phyloP scores from a whole-genome alignment of 768 basidiomycete genomes.

The Rhodotorula toruloides region DNA sequence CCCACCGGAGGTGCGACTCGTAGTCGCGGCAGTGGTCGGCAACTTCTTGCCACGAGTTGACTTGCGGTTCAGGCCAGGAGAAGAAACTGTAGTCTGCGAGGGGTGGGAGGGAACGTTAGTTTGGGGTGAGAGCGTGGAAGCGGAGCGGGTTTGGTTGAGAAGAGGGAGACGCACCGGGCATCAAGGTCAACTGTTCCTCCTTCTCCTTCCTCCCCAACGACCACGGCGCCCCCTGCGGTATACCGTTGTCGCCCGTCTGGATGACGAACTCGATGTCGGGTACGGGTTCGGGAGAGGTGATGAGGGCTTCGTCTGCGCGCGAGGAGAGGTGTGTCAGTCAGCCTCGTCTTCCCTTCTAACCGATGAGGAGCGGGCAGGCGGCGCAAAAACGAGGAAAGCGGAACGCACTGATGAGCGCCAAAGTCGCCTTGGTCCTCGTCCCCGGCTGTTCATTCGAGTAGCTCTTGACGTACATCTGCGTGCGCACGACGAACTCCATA shows the following conservation, averaged over 20 bases:
- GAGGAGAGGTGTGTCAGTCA: background rate
- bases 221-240: conserved; percentile 29
- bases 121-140: background rate
- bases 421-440: conserved; percentile 22
- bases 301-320: conserved; percentile 31
- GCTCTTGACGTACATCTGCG: conserved; percentile 24
- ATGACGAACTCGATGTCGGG: conserved; percentile 41
- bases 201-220: conserved; percentile 16
- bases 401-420: conserved; percentile 31
- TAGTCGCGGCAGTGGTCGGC: conserved; percentile 24
- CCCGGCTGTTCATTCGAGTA: conserved; percentile 19
- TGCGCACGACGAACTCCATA: background rate
- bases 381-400: background rate
- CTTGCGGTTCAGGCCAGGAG: conserved; percentile 34
- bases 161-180: conserved; percentile 9
- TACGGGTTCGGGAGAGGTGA: conserved; percentile 31
- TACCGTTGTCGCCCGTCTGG: conserved; percentile 29
- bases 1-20: conserved; percentile 23
- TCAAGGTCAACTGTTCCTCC: conserved; percentile 21
- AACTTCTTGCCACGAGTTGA: conserved; percentile 25
- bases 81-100: conserved; percentile 17
- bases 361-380: background rate
- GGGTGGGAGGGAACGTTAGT: too few relatives aligned
- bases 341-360: too few relatives aligned
- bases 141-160: too few relatives aligned